These are phyloP conservation scores for Pythium utonaiense DNA, from an alignment of 352 stramenopile genomes.

Conservation along the genomic window DNA sequence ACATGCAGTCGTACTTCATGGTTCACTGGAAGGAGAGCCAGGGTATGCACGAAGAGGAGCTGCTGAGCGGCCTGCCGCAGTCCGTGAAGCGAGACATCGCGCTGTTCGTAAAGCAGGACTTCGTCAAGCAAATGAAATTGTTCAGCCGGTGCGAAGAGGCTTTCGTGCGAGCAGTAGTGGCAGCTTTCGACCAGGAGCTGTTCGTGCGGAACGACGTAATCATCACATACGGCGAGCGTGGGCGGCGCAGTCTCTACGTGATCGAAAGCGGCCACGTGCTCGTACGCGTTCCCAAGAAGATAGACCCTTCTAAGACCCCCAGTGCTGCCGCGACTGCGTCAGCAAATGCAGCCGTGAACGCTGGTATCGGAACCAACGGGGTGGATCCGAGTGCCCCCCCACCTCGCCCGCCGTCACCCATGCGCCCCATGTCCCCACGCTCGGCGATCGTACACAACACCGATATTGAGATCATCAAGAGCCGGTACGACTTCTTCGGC, in stretches of 20 bases:
- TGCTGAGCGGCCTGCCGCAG: constrained; percentile 43
- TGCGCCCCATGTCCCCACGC: neutral
- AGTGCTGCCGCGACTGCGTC: neutral
- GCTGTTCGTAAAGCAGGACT: constrained; percentile 60
- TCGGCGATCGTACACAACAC: constrained; percentile 8
- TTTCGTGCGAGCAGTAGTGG: constrained; percentile 58
- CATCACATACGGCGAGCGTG: constrained; percentile 56
- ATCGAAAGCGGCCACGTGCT: constrained; percentile 50
- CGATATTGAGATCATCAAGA: constrained; percentile 36
- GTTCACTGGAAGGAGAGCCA: constrained; percentile 67
- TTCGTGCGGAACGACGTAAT: constrained; percentile 78
- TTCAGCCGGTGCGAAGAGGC: constrained; percentile 57
- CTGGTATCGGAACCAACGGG: neutral
- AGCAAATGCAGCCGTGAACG: neutral
- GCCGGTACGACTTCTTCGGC: constrained; percentile 42
- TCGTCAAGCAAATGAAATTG: constrained; percentile 54
- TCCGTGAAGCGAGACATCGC: constrained; percentile 60
- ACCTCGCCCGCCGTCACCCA: neutral
- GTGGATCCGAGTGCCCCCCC: neutral
- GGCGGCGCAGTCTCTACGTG: constrained; percentile 54
- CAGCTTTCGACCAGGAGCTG: constrained; percentile 60
- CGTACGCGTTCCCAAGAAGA: constrained; percentile 21
- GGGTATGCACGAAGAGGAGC: constrained; percentile 54
- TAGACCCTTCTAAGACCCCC: neutral
- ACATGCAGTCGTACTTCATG: constrained; percentile 54